Evolutionary conservation across 106 monocot genomes (phyloP).

Genomic region (Allium cepa): DNA sequence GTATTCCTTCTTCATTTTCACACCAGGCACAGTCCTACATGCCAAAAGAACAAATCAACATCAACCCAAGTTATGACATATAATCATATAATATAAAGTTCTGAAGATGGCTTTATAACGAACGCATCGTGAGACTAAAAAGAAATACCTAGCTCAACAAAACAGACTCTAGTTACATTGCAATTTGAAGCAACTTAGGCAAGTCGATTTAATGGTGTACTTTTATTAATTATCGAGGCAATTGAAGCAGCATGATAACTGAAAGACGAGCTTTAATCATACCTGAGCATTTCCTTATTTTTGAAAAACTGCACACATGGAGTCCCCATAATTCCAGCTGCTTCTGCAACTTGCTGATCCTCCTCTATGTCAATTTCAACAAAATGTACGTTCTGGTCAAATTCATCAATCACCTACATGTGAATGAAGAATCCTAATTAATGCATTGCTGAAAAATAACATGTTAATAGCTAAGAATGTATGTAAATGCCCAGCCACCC

Average conservation of each 20-base stretch:
- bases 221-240: not conserved
- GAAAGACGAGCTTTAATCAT: not conserved
- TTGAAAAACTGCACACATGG: slow-evolving; percentile 99
- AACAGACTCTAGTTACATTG: too few species aligned
- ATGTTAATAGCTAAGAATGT: not conserved
- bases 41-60: not conserved
- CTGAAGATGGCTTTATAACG: too few species aligned
- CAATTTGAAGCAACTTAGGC: not conserved
- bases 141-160: too few species aligned
- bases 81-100: too few species aligned
- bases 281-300: slow-evolving; percentile 95
- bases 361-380: slow-evolving; percentile 98
- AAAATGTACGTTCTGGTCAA: slow-evolving; percentile 69
- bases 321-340: slow-evolving; percentile 96
- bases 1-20: slow-evolving; percentile 99
- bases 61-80: too few species aligned
- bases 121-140: too few species aligned
- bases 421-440: not conserved
- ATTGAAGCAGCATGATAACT: not conserved
- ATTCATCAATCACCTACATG: slow-evolving; percentile 91
- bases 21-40: slow-evolving; percentile 86
- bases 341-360: slow-evolving; percentile 94
- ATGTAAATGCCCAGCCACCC: too few species aligned
- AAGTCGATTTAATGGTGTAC: not conserved
- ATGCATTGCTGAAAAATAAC: not conserved